Base-by-base conservation (phyloP, 345 rosid species). In the Eucalyptus globulus region DNA sequence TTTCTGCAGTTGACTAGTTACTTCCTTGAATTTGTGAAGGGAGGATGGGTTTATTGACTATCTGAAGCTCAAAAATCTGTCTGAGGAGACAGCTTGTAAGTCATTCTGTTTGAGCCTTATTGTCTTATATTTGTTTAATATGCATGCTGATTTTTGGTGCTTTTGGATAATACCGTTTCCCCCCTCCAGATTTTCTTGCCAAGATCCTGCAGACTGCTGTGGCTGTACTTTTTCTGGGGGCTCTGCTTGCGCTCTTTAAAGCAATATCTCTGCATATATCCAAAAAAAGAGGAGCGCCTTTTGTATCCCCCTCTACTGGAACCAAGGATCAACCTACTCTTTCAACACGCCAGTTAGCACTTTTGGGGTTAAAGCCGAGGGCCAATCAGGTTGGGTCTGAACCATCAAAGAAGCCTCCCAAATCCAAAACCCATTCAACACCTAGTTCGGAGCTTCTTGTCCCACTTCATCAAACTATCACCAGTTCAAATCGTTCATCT, bases 1-100 rank as follows among this genome's bases (percentile, higher is more conserved):
- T 87, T 80, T 60, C 62, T 17, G 56, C 9, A 1, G 54, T 24
- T 49, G 44, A 62, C 88, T 54, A 44, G 80, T 90, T 11, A 34
- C 12, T 56, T 69, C 12, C 76, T 91, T 89, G 87, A 45, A 47
- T 89, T 91, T 92, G 81, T 81, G 89, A 56, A 96, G 99, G 94
- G 99, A 96, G 93, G 93, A 92, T 87, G 91, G 92, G 81, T 89
- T 96, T 87, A 89, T 90, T 29, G 95, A 91, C 87, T 92, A 93
- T 81, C 88, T 95, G 92, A 93, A 90, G 89, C 90, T 92, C 89
- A 89, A 93, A 88, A 86, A 45, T 67, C 83, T 96, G n/a, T 91
- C 99, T 3, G 88, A 92, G 88, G 93, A 94, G 76, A 92, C 94
- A 90, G 95, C 96, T 90, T 93, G 99, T 97, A 93, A 96, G 99